These are phyloP conservation scores for Fusarium tjaetaba DNA, from an alignment of 2,329 filamentous ascomycete species.

Conservation along the genomic window DNA sequence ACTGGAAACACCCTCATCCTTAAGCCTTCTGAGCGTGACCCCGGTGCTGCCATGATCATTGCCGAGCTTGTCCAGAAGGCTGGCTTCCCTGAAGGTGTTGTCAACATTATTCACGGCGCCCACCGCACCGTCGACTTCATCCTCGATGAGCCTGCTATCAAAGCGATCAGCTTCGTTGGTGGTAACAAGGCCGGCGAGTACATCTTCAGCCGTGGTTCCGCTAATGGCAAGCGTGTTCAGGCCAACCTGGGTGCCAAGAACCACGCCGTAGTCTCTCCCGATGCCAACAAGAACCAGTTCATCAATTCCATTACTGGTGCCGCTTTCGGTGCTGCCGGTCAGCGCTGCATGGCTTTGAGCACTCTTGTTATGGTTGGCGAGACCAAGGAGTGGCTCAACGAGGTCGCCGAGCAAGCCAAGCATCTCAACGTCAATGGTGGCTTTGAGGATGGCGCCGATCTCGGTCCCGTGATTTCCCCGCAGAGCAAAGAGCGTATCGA, in stretches of 20 bases:
- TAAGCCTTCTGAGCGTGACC: slow-evolving; percentile 88
- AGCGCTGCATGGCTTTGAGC: slow-evolving; percentile 87
- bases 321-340: slow-evolving; percentile 85
- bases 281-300: slow-evolving; percentile 91
- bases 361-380: slow-evolving; percentile 86
- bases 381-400: slow-evolving; percentile 83
- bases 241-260: slow-evolving; percentile 91
- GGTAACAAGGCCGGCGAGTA: slow-evolving; percentile 91
- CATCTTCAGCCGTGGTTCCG: slow-evolving; percentile 81
- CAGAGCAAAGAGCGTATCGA: slow-evolving; percentile 84
- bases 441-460: slow-evolving; percentile 81
- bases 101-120: slow-evolving; percentile 85
- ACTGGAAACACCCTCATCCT: slow-evolving; percentile 86
- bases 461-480: slow-evolving; percentile 84
- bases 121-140: slow-evolving; percentile 87
- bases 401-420: slow-evolving; percentile 81
- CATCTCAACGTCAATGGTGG: slow-evolving; percentile 79
- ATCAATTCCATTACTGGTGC: slow-evolving; percentile 85
- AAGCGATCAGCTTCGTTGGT: slow-evolving; percentile 87
- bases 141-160: slow-evolving; percentile 84
- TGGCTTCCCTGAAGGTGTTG: slow-evolving; percentile 82
- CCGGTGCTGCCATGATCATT: slow-evolving; percentile 85
- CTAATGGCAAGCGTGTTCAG: slow-evolving; percentile 88
- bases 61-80: slow-evolving; percentile 83
- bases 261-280: slow-evolving; percentile 83